Evolutionary conservation across 108 stramenopile genomes (phyloP).

Genomic region (Cyclotella baltica): DNA sequence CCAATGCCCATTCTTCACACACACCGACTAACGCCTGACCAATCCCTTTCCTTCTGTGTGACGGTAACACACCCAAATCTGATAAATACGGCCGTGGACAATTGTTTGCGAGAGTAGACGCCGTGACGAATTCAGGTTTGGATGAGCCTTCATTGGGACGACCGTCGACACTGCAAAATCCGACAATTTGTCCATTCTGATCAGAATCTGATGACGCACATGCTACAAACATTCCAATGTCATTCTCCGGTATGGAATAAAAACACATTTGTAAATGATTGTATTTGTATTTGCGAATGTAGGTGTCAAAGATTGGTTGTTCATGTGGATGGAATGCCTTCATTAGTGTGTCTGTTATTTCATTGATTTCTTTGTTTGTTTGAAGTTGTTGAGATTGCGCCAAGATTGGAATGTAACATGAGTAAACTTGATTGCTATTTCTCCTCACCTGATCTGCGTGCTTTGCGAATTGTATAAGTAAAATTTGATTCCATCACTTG

Average conservation of each 20-base stretch:
- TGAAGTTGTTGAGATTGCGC: background rate
- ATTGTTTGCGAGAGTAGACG: constrained; percentile 32
- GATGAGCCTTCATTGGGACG: constrained; percentile 37
- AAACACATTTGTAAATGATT: constrained; percentile 51
- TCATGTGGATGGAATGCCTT: constrained; percentile 42
- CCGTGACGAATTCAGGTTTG: constrained; percentile 43
- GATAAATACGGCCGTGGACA: constrained; percentile 50
- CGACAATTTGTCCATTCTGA: constrained; percentile 26
- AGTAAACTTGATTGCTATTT: background rate
- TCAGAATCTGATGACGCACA: constrained; percentile 13
- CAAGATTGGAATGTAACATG: background rate
- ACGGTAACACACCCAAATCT: constrained; percentile 43
- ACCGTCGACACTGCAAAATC: constrained; percentile 49
- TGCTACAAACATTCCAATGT: constrained; percentile 44
- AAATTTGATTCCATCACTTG: background rate
- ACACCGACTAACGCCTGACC: constrained; percentile 29
- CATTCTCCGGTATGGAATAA: constrained; percentile 29
- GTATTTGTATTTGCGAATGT: constrained; percentile 47
- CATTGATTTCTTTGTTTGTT: constrained; percentile 24
- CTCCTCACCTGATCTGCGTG: constrained; percentile 33
- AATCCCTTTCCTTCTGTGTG: constrained; percentile 38
- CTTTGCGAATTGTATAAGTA: constrained; percentile 29
- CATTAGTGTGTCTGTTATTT: constrained; percentile 47
- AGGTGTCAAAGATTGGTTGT: constrained; percentile 46
- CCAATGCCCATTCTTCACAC: constrained; percentile 39